These are phyloP conservation scores for Aspergillus unguis DNA, from an alignment of 2,329 filamentous ascomycete species.

Conservation along the genomic window DNA sequence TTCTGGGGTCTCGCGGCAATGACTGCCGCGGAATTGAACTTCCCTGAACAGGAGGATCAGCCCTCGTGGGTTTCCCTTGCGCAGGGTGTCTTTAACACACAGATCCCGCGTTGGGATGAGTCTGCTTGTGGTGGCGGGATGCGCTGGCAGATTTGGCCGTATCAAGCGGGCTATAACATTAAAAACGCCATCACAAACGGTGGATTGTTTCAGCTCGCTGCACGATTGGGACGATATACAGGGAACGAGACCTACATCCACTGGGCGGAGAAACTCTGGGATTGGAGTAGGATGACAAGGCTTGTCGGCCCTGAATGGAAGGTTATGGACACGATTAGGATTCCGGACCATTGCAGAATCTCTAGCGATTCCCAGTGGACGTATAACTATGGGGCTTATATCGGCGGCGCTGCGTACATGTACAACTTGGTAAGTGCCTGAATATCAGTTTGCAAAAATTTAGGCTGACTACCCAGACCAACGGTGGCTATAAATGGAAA, in stretches of 20 bases:
- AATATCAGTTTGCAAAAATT: slow-evolving; percentile 7
- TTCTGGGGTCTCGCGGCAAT: slow-evolving; percentile 86
- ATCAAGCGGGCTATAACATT: slow-evolving; percentile 65
- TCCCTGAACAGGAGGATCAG: slow-evolving; percentile 63
- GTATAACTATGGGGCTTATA: slow-evolving; percentile 56
- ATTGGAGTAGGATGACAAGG: slow-evolving; percentile 55
- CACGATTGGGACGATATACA: slow-evolving; percentile 74
- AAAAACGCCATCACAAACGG: slow-evolving; percentile 60
- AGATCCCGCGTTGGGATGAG: slow-evolving; percentile 67
- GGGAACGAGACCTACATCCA: slow-evolving; percentile 73
- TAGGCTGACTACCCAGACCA: slow-evolving; percentile 32
- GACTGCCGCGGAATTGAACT: slow-evolving; percentile 72
- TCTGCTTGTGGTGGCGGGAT: slow-evolving; percentile 68
- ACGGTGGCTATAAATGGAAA: slow-evolving; percentile 53
- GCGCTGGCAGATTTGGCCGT: slow-evolving; percentile 80
- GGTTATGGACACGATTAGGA: no score
- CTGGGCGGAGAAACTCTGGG: slow-evolving; percentile 69
- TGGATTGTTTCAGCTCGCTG: slow-evolving; percentile 56
- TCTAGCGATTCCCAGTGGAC: slow-evolving; percentile 56
- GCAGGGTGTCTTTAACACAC: slow-evolving; percentile 78
- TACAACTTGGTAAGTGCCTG: slow-evolving; percentile 49
- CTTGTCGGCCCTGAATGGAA: slow-evolving; percentile 43
- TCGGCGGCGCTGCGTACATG: slow-evolving; percentile 57
- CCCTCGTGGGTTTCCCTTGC: slow-evolving; percentile 74
- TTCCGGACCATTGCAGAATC: slow-evolving; percentile 54